A percentile compares a stretch with the other conserved stretches of the same genome.
Conservation (phyloP, 306 rosid species). For the Pyrus pyrifolia region DNA sequence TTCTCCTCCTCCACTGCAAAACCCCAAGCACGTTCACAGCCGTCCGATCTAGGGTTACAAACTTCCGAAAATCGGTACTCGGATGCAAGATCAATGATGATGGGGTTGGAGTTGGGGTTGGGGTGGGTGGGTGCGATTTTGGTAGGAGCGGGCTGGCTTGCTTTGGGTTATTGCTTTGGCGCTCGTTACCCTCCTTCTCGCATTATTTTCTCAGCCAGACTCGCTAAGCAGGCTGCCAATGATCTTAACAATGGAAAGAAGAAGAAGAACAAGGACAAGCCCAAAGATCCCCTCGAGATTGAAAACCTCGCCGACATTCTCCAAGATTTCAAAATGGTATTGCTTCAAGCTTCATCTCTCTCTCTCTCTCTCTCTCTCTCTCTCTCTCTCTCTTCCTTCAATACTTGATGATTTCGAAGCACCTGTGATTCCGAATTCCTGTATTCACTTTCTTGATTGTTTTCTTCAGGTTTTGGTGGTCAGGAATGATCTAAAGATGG, state of each 20-base stretch:
- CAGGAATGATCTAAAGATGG: constrained; percentile 95
- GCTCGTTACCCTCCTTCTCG: constrained; percentile 59
- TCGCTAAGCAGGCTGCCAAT: constrained; percentile 17
- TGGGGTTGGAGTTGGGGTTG: constrained; percentile 33
- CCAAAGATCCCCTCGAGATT: constrained; percentile 59
- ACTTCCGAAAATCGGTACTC: not conserved
- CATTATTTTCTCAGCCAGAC: constrained; percentile 26
- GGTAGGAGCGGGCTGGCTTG: constrained; percentile 86
- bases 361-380: no score
- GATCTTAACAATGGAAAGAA: constrained; percentile 17
- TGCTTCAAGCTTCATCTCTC: not conserved
- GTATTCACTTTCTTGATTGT: not conserved
- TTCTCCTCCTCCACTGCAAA: no score
- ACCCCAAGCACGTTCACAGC: not conserved
- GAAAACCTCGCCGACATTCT: constrained; percentile 70
- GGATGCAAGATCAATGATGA: not conserved
- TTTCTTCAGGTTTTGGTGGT: constrained; percentile 70
- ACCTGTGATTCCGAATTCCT: not conserved
- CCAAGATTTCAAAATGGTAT: constrained; percentile 87
- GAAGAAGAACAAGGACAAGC: constrained; percentile 33
- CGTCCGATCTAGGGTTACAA: not conserved
- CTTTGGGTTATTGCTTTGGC: constrained; percentile 73
- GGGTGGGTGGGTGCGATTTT: constrained; percentile 72
- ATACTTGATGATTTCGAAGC: not conserved
- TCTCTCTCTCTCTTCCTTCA: not conserved